These are phyloP conservation scores for Yarrowia porcina DNA, from an alignment of 805 yeast species.

Conservation along the genomic window DNA sequence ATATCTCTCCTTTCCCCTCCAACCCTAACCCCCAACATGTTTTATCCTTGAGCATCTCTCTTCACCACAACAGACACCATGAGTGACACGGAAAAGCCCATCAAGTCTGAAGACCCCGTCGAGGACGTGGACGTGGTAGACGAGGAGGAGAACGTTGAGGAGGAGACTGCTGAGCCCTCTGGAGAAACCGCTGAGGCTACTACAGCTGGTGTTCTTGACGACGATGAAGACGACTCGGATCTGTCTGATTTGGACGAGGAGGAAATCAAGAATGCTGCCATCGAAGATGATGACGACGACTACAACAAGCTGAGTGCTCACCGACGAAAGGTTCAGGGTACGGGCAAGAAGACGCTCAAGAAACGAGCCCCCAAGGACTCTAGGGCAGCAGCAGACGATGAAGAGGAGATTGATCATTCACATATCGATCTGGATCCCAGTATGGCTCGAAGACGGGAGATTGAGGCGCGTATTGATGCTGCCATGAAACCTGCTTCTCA, in stretches of 20 bases:
- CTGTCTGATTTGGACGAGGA: slow-evolving; percentile 44
- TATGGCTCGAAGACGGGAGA: slow-evolving; percentile 59
- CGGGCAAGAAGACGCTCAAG: slow-evolving; percentile 26
- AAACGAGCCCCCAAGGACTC: slow-evolving; percentile 30
- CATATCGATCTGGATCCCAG: slow-evolving; percentile 38
- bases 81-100: slow-evolving; percentile 12
- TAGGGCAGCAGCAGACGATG: slow-evolving; percentile 31
- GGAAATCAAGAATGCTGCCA: slow-evolving; percentile 37
- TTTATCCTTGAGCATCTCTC: background rate
- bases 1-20: background rate
- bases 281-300: slow-evolving; percentile 40
- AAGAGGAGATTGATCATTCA: slow-evolving; percentile 29
- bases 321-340: slow-evolving; percentile 31
- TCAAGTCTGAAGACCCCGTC: slow-evolving; percentile 13
- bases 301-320: slow-evolving; percentile 42
- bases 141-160: background rate
- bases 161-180: background rate
- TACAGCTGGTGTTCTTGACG: background rate
- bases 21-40: background rate
- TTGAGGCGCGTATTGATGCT: slow-evolving; percentile 78
- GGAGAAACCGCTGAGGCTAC: background rate
- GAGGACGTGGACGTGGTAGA: background rate
- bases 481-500: slow-evolving; percentile 63
- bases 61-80: slow-evolving; percentile 8
- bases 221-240: slow-evolving; percentile 46